Evolutionary conservation across 805 yeast genomes (phyloP).

Genomic region (Torulaspora indica): DNA sequence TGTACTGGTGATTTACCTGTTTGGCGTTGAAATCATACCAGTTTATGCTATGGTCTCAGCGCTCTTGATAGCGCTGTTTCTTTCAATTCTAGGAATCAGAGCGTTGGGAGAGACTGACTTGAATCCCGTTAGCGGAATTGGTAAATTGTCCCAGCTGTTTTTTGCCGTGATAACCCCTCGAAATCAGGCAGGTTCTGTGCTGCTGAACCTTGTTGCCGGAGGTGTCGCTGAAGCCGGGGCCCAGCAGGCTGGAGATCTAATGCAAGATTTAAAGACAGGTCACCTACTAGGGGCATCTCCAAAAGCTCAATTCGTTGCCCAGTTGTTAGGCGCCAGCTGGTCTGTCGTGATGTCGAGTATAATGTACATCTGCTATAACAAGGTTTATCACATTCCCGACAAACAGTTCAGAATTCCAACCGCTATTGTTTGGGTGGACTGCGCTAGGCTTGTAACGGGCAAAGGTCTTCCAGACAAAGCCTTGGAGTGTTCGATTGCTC

Average conservation of each 20-base stretch:
- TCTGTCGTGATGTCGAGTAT: slow-evolving; percentile 73
- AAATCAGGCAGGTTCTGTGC: slow-evolving; percentile 70
- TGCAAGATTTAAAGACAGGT: slow-evolving; percentile 97
- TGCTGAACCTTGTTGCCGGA: slow-evolving; percentile 87
- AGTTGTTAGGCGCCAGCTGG: slow-evolving; percentile 80
- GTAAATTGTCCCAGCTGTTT: slow-evolving; percentile 83
- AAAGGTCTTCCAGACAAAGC: slow-evolving; percentile 83
- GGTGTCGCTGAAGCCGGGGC: slow-evolving; percentile 99
- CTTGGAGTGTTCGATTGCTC: slow-evolving; percentile 49
- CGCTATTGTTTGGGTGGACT: slow-evolving; percentile 94
- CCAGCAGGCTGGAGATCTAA: slow-evolving; percentile 96
- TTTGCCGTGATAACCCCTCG: slow-evolving; percentile 79
- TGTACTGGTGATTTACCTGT: slow-evolving; percentile 57
- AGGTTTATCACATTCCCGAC: slow-evolving; percentile 82
- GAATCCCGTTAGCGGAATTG: slow-evolving; percentile 95
- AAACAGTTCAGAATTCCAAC: slow-evolving; percentile 83
- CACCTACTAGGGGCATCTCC: slow-evolving; percentile 90
- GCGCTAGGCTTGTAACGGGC: slow-evolving; percentile 89
- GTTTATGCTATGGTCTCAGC: slow-evolving; percentile 64
- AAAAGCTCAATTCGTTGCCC: slow-evolving; percentile 85
- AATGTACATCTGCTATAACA: slow-evolving; percentile 77
- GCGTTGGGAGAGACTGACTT: slow-evolving; percentile 96
- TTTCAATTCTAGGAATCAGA: slow-evolving; percentile 83
- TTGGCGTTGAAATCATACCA: slow-evolving; percentile 63
- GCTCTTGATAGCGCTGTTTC: slow-evolving; percentile 65